Conservation (phyloP, 805 yeast species). For the Suhomyces emberorum region DNA sequence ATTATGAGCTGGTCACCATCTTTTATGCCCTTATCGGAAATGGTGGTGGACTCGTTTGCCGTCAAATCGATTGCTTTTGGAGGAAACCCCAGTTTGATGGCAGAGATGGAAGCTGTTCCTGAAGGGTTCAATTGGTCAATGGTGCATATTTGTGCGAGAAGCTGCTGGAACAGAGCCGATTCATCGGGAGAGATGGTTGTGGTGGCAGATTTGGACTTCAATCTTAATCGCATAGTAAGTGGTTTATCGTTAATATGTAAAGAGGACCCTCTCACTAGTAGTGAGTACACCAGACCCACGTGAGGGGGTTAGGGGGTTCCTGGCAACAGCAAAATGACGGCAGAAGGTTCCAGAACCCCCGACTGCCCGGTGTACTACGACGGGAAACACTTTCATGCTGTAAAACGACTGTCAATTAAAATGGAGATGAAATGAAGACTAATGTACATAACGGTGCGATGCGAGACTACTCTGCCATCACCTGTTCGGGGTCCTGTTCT, state of each 20-base stretch:
- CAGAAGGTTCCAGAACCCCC: no score
- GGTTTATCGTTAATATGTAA: no score
- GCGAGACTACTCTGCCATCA: constrained; percentile 2
- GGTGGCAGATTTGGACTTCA: constrained; percentile 7
- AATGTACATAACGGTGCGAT: no score
- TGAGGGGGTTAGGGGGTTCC: no score
- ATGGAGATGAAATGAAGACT: constrained; percentile 3
- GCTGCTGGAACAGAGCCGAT: constrained; percentile 1
- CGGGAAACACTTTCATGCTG: no score
- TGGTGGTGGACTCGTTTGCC: constrained; percentile 11
- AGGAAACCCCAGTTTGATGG: constrained; percentile 58
- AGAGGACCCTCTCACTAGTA: no score
- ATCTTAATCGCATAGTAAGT: constrained; percentile 12
- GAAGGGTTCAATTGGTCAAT: constrained; percentile 10
- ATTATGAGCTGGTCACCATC: constrained; percentile 59
- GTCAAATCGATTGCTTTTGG: constrained; percentile 43
- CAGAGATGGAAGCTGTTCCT: constrained; percentile 3
- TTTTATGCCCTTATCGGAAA: constrained; percentile 45
- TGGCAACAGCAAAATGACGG: no score
- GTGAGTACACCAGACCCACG: no score
- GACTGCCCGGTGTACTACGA: no score
- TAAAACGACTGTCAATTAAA: no score
- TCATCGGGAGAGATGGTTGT: constrained; percentile 4
- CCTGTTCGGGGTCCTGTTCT: constrained; percentile 1
- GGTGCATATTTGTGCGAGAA: constrained; percentile 5